phyloP scores from a whole-genome alignment of 768 basidiomycete species.

The Lactarius hatsudake region DNA sequence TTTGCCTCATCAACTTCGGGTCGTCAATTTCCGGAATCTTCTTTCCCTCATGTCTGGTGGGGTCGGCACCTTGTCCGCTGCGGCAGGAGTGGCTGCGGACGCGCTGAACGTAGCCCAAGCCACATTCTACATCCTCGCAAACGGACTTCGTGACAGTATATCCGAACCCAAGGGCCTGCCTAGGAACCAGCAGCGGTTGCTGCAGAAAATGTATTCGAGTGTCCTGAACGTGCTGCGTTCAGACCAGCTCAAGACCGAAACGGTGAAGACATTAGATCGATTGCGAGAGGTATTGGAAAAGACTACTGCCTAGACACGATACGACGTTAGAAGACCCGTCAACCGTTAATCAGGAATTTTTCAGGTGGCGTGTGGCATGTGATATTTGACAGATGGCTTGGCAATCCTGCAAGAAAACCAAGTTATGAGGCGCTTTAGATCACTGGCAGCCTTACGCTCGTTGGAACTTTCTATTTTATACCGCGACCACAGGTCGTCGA shows the following conservation, averaged over 20 bases:
- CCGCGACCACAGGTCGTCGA: too few relatives aligned
- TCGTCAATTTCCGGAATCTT: neutral
- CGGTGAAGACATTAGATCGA: too few relatives aligned
- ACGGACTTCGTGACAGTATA: neutral
- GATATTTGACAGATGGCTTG: too few relatives aligned
- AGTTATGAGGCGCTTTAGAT: too few relatives aligned
- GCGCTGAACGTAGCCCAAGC: neutral
- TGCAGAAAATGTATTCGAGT: neutral
- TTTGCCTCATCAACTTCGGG: neutral
- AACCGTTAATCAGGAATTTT: too few relatives aligned
- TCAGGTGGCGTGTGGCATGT: too few relatives aligned
- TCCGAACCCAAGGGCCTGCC: neutral
- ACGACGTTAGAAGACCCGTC: too few relatives aligned
- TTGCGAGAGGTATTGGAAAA: too few relatives aligned
- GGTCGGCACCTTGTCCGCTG: neutral
- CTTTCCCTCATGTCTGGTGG: neutral
- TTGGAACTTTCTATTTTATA: too few relatives aligned
- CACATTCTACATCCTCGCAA: neutral
- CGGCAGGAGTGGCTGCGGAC: neutral
- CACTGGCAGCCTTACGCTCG: too few relatives aligned
- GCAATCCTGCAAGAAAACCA: too few relatives aligned
- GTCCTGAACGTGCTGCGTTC: neutral
- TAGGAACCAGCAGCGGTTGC: neutral
- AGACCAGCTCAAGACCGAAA: neutral
- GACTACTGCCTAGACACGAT: neutral